These are phyloP conservation scores for Aureobasidium sp. DNA, from an alignment of 2,329 filamentous ascomycete genomes.

Conservation along the genomic window DNA sequence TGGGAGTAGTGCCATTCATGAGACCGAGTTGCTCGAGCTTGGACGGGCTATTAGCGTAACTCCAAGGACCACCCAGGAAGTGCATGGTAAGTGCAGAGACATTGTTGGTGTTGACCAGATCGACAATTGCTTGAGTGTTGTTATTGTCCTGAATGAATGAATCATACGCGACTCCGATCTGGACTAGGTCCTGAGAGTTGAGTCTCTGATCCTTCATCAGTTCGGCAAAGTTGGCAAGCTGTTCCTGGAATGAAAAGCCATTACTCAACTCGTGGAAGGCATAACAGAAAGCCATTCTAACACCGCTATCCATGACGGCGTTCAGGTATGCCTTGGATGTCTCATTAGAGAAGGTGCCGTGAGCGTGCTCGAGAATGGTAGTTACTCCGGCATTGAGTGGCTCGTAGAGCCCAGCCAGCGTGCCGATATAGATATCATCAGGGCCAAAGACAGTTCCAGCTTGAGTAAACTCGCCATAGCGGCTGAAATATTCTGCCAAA, in stretches of 20 bases:
- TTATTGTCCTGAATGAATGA: background rate
- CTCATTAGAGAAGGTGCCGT: slow-evolving; percentile 28
- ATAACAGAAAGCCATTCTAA: slow-evolving; percentile 29
- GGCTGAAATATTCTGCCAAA: slow-evolving; percentile 40
- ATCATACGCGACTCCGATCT: background rate
- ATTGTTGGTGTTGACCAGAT: background rate
- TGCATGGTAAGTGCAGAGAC: background rate
- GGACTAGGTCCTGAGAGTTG: background rate
- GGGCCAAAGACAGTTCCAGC: slow-evolving; percentile 26
- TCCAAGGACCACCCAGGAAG: background rate
- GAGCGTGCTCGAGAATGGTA: slow-evolving; percentile 45
- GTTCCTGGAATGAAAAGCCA: background rate
- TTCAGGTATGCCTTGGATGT: slow-evolving; percentile 9
- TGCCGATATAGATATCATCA: slow-evolving; percentile 41
- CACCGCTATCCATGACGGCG: slow-evolving; percentile 12
- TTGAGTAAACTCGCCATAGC: slow-evolving; percentile 29
- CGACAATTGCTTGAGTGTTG: background rate
- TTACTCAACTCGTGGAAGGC: slow-evolving; percentile 16
- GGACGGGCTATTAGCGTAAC: background rate
- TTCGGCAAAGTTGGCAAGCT: background rate
- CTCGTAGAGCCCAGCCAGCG: slow-evolving; percentile 40
- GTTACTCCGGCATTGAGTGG: slow-evolving; percentile 47
- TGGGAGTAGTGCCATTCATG: slow-evolving; percentile 28
- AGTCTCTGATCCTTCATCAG: background rate
- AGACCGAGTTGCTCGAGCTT: background rate